These are phyloP conservation scores for Mucuna pruriens DNA, from an alignment of 306 rosid species.

Conservation along the genomic window DNA sequence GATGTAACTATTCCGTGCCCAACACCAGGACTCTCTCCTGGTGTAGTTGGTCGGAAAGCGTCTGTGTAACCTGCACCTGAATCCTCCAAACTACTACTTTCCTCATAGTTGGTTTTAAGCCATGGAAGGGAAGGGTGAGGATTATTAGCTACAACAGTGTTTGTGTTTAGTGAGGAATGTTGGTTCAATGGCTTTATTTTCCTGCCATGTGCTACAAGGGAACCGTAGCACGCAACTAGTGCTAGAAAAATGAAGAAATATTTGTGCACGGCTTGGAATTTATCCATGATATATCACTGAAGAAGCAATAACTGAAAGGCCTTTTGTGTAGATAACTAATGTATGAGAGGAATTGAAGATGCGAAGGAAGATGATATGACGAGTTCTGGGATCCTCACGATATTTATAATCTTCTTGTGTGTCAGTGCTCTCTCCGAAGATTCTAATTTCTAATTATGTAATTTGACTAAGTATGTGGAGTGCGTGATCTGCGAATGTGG, in stretches of 20 bases:
- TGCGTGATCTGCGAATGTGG: background rate
- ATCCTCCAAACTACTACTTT: background rate
- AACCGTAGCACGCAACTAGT: slow-evolving; percentile 21
- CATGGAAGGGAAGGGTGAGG: background rate
- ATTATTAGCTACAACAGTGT: background rate
- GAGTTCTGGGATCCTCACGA: background rate
- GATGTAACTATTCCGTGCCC: slow-evolving; percentile 25
- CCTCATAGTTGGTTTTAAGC: background rate
- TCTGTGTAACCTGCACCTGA: background rate
- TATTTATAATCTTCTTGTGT: slow-evolving; percentile 37
- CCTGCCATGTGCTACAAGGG: slow-evolving; percentile 35
- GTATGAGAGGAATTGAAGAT: too few relatives aligned
- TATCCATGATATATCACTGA: slow-evolving; percentile 8
- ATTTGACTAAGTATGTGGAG: slow-evolving; percentile 35
- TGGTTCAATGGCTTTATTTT: slow-evolving; percentile 31
- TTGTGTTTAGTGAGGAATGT: slow-evolving; percentile 14
- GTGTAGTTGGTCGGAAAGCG: slow-evolving; percentile 56
- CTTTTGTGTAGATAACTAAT: background rate
- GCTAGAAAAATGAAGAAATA: slow-evolving; percentile 22
- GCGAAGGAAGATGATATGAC: background rate
- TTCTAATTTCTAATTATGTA: slow-evolving; percentile 24
- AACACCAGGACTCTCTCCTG: slow-evolving; percentile 73
- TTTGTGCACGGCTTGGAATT: slow-evolving; percentile 4
- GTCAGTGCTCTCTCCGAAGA: background rate
- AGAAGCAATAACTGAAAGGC: background rate